Percentiles rank a stretch among this genome's conserved stretches.
Evolutionary conservation across 768 basidiomycete genomes (phyloP).

Genomic region (Brasilioporus rufonigricans): DNA sequence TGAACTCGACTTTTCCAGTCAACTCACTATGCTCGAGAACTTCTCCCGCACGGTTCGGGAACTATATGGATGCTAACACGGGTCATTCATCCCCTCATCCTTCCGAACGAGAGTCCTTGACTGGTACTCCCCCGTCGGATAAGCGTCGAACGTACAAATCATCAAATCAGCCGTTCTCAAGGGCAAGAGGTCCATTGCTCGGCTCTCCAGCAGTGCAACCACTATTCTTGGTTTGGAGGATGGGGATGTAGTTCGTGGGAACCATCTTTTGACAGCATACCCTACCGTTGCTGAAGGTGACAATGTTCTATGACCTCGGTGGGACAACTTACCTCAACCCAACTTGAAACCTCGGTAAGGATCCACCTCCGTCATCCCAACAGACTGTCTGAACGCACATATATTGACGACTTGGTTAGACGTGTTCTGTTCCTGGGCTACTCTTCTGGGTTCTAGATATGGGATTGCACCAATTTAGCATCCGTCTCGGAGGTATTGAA

Average conservation of each 20-base stretch:
- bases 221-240: slow-evolving; percentile 22
- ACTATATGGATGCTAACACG: slow-evolving; percentile 34
- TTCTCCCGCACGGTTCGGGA: slow-evolving; percentile 53
- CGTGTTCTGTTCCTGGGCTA: slow-evolving; percentile 56
- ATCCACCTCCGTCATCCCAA: neutral
- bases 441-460: slow-evolving; percentile 51
- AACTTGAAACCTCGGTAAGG: slow-evolving; percentile 20
- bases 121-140: slow-evolving; percentile 8
- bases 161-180: slow-evolving; percentile 8
- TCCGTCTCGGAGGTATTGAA: slow-evolving; percentile 54
- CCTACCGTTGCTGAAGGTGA: slow-evolving; percentile 32
- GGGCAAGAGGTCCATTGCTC: neutral
- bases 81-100: slow-evolving; percentile 13
- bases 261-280: slow-evolving; percentile 24
- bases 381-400: slow-evolving; percentile 3
- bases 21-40: slow-evolving; percentile 47
- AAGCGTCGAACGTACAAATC: slow-evolving; percentile 9
- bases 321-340: slow-evolving; percentile 27
- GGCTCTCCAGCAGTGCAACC: slow-evolving; percentile 16
- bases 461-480: slow-evolving; percentile 58
- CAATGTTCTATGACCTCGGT: slow-evolving; percentile 34
- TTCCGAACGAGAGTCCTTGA: slow-evolving; percentile 9
- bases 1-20: slow-evolving; percentile 33
- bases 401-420: slow-evolving; percentile 22
- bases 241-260: slow-evolving; percentile 14